Percentiles rank a stretch among this genome's conserved stretches.
Conservation (phyloP, 371 early-diverging fungal genomes). For the Conidiobolus incongruus region DNA sequence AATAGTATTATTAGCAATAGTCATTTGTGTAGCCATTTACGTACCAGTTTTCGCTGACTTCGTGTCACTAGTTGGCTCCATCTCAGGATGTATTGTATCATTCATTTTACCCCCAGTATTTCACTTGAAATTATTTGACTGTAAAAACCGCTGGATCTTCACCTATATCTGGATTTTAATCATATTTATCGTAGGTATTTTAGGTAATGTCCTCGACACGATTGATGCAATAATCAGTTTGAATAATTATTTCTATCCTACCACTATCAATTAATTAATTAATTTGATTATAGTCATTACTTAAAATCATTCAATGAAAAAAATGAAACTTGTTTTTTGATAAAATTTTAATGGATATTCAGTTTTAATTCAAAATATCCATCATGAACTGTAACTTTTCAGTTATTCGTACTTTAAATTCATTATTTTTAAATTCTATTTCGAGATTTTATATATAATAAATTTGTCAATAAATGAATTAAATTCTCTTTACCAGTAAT, state of each 20-base stretch:
- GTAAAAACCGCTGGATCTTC: constrained; percentile 8
- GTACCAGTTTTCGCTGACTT: constrained; percentile 2
- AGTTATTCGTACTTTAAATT: too few relatives aligned
- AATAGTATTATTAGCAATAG: constrained; percentile 22
- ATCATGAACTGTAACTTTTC: too few relatives aligned
- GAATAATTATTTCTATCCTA: not conserved
- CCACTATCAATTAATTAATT: too few relatives aligned
- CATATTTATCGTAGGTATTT: constrained; percentile 25
- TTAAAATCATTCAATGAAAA: too few relatives aligned
- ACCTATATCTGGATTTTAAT: not conserved
- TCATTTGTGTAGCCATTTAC: constrained; percentile 1
- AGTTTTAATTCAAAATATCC: too few relatives aligned
- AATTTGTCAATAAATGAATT: too few relatives aligned
- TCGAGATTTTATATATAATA: too few relatives aligned
- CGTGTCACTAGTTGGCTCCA: constrained; percentile 1
- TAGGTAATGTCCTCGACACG: constrained; percentile 50
- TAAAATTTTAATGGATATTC: too few relatives aligned
- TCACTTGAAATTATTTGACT: constrained; percentile 44
- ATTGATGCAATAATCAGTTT: constrained; percentile 24
- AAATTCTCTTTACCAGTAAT: too few relatives aligned
- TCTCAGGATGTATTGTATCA: not conserved
- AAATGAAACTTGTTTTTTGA: too few relatives aligned
- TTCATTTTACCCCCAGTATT: constrained; percentile 44
- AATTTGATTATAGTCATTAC: too few relatives aligned
- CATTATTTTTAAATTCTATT: too few relatives aligned